phyloP scores from a whole-genome alignment of 2,329 filamentous ascomycete genomes.

The Chalara sp. region DNA sequence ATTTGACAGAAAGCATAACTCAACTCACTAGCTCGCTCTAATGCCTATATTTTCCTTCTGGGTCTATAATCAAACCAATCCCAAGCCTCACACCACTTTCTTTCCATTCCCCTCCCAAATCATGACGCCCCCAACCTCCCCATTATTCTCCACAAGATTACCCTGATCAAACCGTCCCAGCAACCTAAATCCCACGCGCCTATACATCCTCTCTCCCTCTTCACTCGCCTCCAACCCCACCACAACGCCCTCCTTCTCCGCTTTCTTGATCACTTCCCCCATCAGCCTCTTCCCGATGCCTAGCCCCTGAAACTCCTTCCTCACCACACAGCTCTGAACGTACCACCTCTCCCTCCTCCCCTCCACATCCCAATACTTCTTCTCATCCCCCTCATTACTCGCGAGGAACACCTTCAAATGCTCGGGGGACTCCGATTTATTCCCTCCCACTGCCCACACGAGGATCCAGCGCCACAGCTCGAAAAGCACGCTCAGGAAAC shows the following conservation, averaged over 20 bases:
- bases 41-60: background rate
- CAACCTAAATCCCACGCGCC: background rate
- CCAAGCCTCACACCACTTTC: background rate
- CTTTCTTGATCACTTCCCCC: conserved; percentile 16
- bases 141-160: background rate
- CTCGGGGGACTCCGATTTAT: conserved; percentile 8
- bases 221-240: conserved; percentile 18
- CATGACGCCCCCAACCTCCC: background rate
- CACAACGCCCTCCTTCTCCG: conserved; percentile 17
- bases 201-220: conserved; percentile 12
- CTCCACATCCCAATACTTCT: conserved; percentile 13
- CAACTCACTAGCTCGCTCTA: too few species aligned
- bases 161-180: background rate
- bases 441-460: conserved; percentile 1
- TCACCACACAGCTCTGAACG: conserved; percentile 18
- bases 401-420: conserved; percentile 2
- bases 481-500: conserved; percentile 6
- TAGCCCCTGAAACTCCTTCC: conserved; percentile 14
- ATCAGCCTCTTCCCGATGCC: conserved; percentile 22
- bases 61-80: background rate
- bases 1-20: too few species aligned
- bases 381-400: conserved; percentile 2
- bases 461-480: conserved; percentile 1
- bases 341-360: conserved; percentile 19
- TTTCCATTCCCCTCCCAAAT: background rate